Conservation (phyloP, 2,329 filamentous ascomycete genomes). For the Nemania bipapillata region DNA sequence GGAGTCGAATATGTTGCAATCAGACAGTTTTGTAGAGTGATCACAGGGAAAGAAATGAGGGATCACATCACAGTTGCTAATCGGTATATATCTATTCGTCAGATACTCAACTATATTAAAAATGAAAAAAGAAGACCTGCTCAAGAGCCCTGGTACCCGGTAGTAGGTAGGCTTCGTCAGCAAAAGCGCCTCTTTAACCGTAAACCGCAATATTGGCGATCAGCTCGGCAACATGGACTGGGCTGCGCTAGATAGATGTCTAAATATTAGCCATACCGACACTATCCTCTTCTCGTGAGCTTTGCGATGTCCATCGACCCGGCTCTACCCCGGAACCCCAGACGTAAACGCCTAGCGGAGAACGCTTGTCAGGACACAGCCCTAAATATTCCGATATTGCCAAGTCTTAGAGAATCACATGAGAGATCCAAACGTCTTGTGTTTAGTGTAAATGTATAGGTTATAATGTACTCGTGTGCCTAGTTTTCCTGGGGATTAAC, state of each 20-base stretch:
- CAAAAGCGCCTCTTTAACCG: neutral
- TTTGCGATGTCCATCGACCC: neutral
- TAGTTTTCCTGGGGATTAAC: no score
- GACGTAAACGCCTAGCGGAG: neutral
- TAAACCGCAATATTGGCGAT: neutral
- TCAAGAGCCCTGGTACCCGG: neutral
- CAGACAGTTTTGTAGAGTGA: neutral
- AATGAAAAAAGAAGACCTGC: no score
- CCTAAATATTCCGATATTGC: conserved; percentile 1
- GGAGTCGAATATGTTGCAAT: neutral
- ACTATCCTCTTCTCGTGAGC: neutral
- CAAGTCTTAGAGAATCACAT: neutral
- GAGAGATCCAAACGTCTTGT: neutral
- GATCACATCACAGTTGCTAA: no score
- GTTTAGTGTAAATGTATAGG: neutral
- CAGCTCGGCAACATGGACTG: neutral
- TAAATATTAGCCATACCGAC: neutral
- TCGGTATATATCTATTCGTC: no score
- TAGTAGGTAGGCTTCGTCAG: neutral
- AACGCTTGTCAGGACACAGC: neutral
- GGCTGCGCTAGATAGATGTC: neutral
- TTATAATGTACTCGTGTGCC: no score
- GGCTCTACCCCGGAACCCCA: neutral
- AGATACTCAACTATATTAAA: no score
- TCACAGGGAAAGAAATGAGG: no score